These are phyloP conservation scores for Diaporthe amygdali DNA, from an alignment of 2,329 filamentous ascomycete species.

Conservation along the genomic window DNA sequence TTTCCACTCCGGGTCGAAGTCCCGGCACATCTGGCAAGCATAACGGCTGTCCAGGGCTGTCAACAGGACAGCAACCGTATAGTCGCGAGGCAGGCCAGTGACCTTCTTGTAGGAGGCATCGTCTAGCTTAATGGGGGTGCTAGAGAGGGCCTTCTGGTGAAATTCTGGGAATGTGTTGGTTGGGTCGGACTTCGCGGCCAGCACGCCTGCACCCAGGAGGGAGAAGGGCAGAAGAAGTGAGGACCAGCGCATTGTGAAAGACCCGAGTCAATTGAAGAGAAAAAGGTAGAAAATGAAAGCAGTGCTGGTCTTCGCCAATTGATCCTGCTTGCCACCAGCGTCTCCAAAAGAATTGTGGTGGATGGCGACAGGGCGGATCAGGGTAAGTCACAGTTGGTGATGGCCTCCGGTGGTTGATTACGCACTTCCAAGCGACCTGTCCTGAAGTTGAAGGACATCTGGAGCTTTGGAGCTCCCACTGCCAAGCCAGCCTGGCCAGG, in stretches of 20 bases:
- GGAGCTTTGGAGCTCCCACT: conserved; percentile 5
- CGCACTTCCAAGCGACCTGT: conserved; percentile 31
- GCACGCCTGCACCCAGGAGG: conserved; percentile 60
- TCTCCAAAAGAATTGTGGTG: conserved; percentile 16
- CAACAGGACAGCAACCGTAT: conserved; percentile 80
- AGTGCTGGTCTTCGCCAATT: background rate
- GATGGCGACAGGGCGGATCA: background rate
- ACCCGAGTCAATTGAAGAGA: background rate
- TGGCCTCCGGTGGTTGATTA: background rate
- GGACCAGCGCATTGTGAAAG: conserved; percentile 70
- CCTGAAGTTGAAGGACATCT: conserved; percentile 29
- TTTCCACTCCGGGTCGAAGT: conserved; percentile 96
- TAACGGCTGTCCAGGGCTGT: conserved; percentile 86
- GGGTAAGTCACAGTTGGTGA: background rate
- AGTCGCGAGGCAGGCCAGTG: conserved; percentile 80
- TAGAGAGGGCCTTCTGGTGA: conserved; percentile 69
- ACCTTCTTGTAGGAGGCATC: conserved; percentile 78
- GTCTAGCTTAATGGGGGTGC: conserved; percentile 76
- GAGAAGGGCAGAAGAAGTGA: conserved; percentile 66
- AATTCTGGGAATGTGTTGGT: conserved; percentile 72
- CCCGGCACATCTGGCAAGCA: conserved; percentile 83
- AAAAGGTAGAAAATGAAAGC: background rate
- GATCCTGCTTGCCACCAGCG: conserved; percentile 7
- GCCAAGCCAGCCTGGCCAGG: background rate
- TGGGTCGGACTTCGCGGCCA: conserved; percentile 61